Evolutionary conservation across 495 filamentous ascomycete species (phyloP), one percentile per base, ranked within the genome.

Genomic region (Recurvomyces mirabilis): DNA sequence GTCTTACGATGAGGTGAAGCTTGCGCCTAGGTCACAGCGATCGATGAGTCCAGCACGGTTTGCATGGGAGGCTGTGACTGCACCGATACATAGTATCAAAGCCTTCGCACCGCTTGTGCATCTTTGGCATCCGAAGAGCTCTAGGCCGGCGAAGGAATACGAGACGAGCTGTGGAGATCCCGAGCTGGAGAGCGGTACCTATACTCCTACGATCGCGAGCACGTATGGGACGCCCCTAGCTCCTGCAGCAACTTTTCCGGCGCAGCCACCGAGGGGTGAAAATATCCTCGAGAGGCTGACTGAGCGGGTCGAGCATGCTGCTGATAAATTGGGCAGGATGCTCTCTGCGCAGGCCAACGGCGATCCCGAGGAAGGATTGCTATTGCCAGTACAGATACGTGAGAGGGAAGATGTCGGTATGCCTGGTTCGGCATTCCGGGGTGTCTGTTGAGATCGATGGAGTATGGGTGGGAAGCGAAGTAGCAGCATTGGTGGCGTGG

Each of bases 321-420:
- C 31, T 13, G 43, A 38, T 5, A 47, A 19, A 31, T 18, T 53
- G 30, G 31, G 36, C 3, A 35, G 20, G 25, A 21, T 22, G 11
- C 25, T 53, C 2, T 14, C 33, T 18, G 40, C 39, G n/a, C n/a
- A 29, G 20, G 38, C 48, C 11, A 20, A 42, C 15, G 25, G 15
- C 1, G 29, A 18, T 24, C 13, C 38, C 5, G 49, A 53, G 20
- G 38, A 47, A 37, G 49, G 44, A 11, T 32, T 53, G 49, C 17
- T 53, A 21, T 35, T 53, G 44, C 49, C 49, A 17, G 49, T 53
- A 12, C 10, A 18, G 17, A 26, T 38, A 9, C 15, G 20, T 19
- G 35, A 49, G 28, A 19, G 30, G 12, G 46, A 42, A 32, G 22
- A n/a, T n/a, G n/a, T n/a, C n/a, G n/a, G 43, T 37, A 20, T 15